phyloP scores from a whole-genome alignment of 768 basidiomycete species.

The Lactarius tabidus region DNA sequence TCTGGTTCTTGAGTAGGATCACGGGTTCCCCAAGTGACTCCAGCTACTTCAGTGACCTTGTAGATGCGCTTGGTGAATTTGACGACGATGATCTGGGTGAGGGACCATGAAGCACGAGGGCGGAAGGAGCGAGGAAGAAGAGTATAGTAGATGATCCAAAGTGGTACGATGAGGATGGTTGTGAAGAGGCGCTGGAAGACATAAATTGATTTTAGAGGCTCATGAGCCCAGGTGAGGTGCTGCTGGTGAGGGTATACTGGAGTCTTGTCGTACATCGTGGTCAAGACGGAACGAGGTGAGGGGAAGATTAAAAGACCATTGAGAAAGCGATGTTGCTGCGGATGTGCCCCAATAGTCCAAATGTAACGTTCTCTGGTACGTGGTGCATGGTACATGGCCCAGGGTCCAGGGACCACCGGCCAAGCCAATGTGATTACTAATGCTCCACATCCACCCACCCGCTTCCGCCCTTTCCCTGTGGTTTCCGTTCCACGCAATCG shows the following conservation, averaged over 20 bases:
- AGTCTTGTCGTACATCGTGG: constrained; percentile 29
- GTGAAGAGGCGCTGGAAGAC: constrained; percentile 46
- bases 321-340: background rate
- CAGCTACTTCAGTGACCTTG: constrained; percentile 52
- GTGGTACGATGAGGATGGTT: constrained; percentile 44
- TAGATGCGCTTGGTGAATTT: constrained; percentile 50
- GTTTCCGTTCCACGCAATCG: too few species aligned
- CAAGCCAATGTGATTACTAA: background rate
- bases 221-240: constrained; percentile 42
- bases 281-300: background rate
- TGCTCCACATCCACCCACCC: too few species aligned
- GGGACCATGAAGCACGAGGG: constrained; percentile 48
- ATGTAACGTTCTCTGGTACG: background rate
- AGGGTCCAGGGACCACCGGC: background rate
- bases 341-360: background rate
- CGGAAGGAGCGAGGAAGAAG: constrained; percentile 42
- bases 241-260: constrained; percentile 42
- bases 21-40: constrained; percentile 51
- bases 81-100: constrained; percentile 47
- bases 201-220: constrained; percentile 46
- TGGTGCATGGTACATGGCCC: background rate
- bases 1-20: constrained; percentile 40
- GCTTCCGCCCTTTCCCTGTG: too few species aligned
- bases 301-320: background rate
- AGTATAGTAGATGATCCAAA: constrained; percentile 43